phyloP scores from a whole-genome alignment of 441 rosid species.

The Brassica hybrid region DNA sequence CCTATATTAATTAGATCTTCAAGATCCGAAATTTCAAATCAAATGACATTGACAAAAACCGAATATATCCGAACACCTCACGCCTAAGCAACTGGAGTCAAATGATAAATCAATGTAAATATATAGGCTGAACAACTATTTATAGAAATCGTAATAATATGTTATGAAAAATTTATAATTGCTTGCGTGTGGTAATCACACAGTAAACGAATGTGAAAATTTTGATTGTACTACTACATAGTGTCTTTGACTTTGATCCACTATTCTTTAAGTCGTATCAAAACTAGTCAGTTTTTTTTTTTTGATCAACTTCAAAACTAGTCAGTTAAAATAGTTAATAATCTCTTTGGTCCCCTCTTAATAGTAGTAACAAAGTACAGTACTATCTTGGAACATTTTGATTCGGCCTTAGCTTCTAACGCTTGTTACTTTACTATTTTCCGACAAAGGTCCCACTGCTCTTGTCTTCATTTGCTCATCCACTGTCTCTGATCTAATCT shows the following conservation, averaged over 20 bases:
- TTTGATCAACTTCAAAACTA: too few species aligned
- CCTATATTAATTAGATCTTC: too few species aligned
- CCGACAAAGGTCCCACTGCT: conserved; percentile 33
- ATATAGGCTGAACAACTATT: background rate
- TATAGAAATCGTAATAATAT: too few species aligned
- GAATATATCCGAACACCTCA: too few species aligned
- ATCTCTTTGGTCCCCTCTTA: conserved; percentile 3
- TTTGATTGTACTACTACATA: background rate
- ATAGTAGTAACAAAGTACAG: conserved; percentile 15
- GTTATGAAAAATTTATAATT: too few species aligned
- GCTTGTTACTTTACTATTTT: conserved; percentile 20
- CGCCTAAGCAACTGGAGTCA: background rate
- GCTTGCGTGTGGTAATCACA: background rate
- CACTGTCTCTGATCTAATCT: conserved; percentile 20
- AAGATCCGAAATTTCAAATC: too few species aligned
- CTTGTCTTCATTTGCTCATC: conserved; percentile 21
- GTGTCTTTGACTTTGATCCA: background rate
- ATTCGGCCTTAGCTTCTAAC: conserved; percentile 5
- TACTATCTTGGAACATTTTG: background rate
- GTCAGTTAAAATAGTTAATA: conserved; percentile 17
- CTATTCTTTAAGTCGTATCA: background rate
- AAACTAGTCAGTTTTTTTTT: too few species aligned
- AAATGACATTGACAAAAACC: too few species aligned
- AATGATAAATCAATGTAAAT: background rate
- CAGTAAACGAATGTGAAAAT: background rate